These are phyloP conservation scores for Fomitiporia mediterranea DNA, from an alignment of 1,284 basidiomycete genomes.

Conservation along the genomic window DNA sequence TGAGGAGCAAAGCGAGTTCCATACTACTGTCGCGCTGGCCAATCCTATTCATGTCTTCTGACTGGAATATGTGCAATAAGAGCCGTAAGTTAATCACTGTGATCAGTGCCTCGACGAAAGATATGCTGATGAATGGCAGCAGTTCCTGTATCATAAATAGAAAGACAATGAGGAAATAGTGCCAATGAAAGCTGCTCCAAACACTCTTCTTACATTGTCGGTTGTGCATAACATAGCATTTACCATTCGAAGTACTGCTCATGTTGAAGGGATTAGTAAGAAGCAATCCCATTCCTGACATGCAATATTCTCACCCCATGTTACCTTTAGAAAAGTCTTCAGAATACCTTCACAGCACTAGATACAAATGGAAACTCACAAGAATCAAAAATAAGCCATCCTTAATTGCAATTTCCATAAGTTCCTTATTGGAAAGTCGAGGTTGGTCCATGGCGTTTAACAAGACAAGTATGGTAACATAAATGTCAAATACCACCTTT, in stretches of 20 bases:
- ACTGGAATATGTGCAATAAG: constrained; percentile 4
- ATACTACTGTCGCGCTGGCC: no score
- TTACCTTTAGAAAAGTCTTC: not conserved
- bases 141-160: not conserved
- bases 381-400: constrained; percentile 6
- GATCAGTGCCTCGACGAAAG: constrained; percentile 4
- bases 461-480: not conserved
- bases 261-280: no score
- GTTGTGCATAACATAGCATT: not conserved
- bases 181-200: not conserved
- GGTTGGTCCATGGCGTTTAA: constrained; percentile 9
- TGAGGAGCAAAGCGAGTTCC: no score
- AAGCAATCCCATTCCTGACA: not conserved
- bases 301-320: not conserved
- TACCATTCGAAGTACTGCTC: not conserved
- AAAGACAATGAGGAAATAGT: not conserved
- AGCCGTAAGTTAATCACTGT: constrained; percentile 9
- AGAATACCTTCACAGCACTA: not conserved
- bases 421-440: constrained; percentile 4
- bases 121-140: not conserved
- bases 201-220: not conserved
- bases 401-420: not conserved
- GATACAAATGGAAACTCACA: not conserved
- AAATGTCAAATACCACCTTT: constrained; percentile 5
- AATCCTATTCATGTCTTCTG: no score